A percentile compares a stretch with the other conserved stretches of the same genome.
Evolutionary conservation across 1,139 yeast genomes (phyloP).

Genomic region (Zhuliangozyma parablackwelliae): DNA sequence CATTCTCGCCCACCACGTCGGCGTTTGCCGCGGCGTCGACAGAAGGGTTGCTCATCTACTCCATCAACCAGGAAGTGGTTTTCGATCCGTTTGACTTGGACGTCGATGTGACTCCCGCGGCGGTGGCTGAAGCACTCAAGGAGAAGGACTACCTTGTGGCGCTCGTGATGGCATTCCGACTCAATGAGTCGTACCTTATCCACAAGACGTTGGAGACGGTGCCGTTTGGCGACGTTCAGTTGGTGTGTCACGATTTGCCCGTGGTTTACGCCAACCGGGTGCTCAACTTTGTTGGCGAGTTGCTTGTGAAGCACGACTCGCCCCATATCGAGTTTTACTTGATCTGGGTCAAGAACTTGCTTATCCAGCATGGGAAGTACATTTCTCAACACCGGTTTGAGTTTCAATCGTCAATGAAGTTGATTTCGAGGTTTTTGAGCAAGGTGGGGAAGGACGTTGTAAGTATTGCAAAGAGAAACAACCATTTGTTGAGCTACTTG

Average conservation of each 20-base stretch:
- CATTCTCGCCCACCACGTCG: constrained; percentile 85
- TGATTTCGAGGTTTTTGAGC: constrained; percentile 70
- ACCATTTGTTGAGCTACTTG: constrained; percentile 47
- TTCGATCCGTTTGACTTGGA: constrained; percentile 97
- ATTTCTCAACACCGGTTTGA: constrained; percentile 61
- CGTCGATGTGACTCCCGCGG: constrained; percentile 82
- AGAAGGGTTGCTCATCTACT: constrained; percentile 82
- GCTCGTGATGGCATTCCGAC: constrained; percentile 87
- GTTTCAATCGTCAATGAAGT: constrained; percentile 63
- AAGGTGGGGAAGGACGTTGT: constrained; percentile 74
- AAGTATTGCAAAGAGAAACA: constrained; percentile 49
- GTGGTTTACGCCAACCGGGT: constrained; percentile 67
- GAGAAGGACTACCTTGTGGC: constrained; percentile 78
- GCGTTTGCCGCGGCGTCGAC: constrained; percentile 96
- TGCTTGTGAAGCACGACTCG: constrained; percentile 55
- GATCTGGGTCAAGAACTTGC: constrained; percentile 69
- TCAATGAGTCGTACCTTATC: constrained; percentile 75
- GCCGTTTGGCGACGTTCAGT: constrained; percentile 67
- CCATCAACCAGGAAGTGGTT: constrained; percentile 67
- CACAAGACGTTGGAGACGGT: constrained; percentile 70
- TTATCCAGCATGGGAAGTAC: constrained; percentile 73
- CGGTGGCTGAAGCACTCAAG: constrained; percentile 57
- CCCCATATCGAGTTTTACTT: constrained; percentile 83
- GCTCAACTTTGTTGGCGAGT: constrained; percentile 65
- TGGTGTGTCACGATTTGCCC: constrained; percentile 69